Conservation (phyloP, 176 grass and related monocot genomes). For the Ensete glaucum region DNA sequence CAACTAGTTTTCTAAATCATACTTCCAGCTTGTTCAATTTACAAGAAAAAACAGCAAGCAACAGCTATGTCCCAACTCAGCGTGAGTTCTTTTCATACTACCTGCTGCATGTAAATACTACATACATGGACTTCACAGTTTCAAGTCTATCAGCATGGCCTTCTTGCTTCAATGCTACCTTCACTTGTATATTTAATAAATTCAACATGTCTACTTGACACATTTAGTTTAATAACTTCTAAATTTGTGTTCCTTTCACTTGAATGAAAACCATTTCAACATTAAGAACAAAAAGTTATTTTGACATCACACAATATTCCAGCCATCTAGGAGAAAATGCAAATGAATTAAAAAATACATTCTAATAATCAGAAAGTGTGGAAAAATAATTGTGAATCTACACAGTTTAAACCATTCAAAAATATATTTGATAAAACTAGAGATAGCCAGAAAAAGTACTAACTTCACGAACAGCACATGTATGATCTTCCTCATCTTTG, state of each 20-base stretch:
- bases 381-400: not conserved
- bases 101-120: not conserved
- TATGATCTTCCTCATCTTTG: constrained; percentile 94
- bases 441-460: constrained; percentile 6
- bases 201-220: no score
- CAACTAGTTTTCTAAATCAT: not conserved
- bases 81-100: not conserved
- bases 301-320: not conserved
- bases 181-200: no score
- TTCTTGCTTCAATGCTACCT: no score
- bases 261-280: no score
- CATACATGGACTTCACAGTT: not conserved
- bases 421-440: not conserved
- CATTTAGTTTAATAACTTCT: no score
- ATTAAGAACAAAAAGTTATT: not conserved
- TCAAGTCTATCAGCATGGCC: not conserved
- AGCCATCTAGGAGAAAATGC: not conserved
- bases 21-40: not conserved
- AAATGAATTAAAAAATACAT: not conserved
- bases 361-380: not conserved
- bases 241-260: no score
- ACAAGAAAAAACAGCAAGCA: not conserved
- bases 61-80: not conserved
- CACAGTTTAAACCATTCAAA: not conserved
- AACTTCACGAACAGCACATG: constrained; percentile 90